Percentiles rank a stretch among this genome's conserved stretches.
Conservation (phyloP, 139 green algal genomes). For the Chlorella vulgaris region DNA sequence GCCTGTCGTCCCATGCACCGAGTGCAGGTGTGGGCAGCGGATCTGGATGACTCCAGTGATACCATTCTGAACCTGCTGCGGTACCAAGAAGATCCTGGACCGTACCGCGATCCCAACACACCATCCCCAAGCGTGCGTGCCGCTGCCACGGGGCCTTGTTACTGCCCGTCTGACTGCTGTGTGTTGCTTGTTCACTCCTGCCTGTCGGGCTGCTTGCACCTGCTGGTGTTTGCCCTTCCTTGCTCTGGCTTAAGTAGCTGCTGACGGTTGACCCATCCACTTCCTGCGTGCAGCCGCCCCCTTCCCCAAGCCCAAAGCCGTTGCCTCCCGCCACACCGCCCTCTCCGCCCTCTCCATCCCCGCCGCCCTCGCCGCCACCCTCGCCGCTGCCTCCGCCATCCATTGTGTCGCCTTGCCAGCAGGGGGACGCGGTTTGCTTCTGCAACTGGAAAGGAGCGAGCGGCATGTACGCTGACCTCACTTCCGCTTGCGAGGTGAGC, state of each 20-base stretch:
- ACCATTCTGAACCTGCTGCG: constrained; percentile 12
- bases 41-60: constrained; percentile 14
- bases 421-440: constrained; percentile 7
- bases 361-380: neutral
- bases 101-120: neutral
- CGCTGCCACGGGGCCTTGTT: neutral
- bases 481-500: neutral
- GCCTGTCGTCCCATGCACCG: no score
- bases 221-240: no score
- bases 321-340: neutral
- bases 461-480: neutral
- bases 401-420: neutral
- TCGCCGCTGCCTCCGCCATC: neutral
- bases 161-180: neutral
- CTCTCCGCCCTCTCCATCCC: neutral
- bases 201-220: no score
- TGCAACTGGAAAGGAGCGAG: neutral
- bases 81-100: neutral
- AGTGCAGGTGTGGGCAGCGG: constrained; percentile 24
- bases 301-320: neutral
- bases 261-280: neutral
- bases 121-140: neutral
- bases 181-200: neutral
- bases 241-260: no score
- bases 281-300: neutral